Percentiles rank a stretch among this genome's conserved stretches.
phyloP scores from a whole-genome alignment of 495 filamentous ascomycete species.

The Penicillium mononematosum region DNA sequence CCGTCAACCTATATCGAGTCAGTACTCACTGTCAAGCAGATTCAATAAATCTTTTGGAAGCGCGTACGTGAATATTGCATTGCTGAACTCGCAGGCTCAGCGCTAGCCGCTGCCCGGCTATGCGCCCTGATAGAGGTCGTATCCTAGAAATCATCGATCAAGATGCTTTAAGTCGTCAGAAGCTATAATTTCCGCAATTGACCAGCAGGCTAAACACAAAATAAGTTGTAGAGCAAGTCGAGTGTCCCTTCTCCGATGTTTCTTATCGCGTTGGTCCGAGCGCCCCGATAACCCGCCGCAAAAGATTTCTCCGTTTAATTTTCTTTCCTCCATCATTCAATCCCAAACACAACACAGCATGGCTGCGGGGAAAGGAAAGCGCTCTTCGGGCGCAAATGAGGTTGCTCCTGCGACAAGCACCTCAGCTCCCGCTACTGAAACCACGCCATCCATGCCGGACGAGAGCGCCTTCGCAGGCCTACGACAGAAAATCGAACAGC shows the following conservation, averaged over 20 bases:
- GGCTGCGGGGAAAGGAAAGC: conserved; percentile 45
- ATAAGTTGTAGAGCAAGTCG: conserved; percentile 16
- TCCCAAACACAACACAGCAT: conserved; percentile 27
- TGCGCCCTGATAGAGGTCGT: conserved; percentile 8
- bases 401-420: conserved; percentile 17
- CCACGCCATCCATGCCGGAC: conserved; percentile 45
- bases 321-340: conserved; percentile 22
- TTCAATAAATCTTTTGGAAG: conserved; percentile 6
- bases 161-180: neutral
- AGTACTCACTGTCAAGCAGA: conserved; percentile 12
- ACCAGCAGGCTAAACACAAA: conserved; percentile 9
- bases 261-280: conserved; percentile 37
- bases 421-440: conserved; percentile 23
- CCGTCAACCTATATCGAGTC: conserved; percentile 48
- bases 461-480: conserved; percentile 60
- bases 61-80: conserved; percentile 30
- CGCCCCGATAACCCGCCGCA: conserved; percentile 34
- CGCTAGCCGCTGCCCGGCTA: conserved; percentile 12
- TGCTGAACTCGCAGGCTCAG: conserved; percentile 19
- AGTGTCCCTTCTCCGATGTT: conserved; percentile 14
- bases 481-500: conserved; percentile 62
- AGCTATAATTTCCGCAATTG: conserved; percentile 2
- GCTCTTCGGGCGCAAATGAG: conserved; percentile 36
- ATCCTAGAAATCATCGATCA: conserved; percentile 19
- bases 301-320: conserved; percentile 36